Evolutionary conservation across 139 green algal species (phyloP).

Genomic region (Tetradesmus lagerheimii): DNA sequence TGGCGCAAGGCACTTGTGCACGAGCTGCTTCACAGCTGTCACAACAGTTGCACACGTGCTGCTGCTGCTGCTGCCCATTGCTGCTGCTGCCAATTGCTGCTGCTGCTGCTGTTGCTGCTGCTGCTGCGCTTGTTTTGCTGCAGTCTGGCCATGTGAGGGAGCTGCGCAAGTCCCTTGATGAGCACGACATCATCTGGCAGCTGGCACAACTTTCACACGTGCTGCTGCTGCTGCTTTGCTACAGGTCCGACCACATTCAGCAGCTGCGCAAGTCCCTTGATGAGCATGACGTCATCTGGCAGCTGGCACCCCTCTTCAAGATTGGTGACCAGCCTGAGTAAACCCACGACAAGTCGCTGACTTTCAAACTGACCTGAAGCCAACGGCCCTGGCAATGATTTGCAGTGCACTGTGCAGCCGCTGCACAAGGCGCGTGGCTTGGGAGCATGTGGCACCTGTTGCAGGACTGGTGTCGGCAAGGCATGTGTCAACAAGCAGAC

Average conservation of each 20-base stretch:
- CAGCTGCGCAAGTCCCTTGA: background rate
- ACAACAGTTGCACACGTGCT: too few species aligned
- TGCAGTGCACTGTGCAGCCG: too few species aligned
- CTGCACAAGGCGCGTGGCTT: too few species aligned
- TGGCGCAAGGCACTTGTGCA: too few species aligned
- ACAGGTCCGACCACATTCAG: background rate
- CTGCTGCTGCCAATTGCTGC: background rate
- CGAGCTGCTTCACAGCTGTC: too few species aligned
- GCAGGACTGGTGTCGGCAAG: too few species aligned
- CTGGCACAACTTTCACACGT: background rate
- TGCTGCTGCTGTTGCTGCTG: background rate
- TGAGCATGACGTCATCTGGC: conserved; percentile 7
- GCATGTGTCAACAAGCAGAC: too few species aligned
- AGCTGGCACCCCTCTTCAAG: conserved; percentile 15
- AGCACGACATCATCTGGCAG: background rate
- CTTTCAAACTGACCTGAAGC: too few species aligned
- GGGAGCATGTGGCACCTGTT: too few species aligned
- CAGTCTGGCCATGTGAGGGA: background rate
- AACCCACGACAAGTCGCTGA: too few species aligned
- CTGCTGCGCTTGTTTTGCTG: background rate
- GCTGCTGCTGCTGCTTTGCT: background rate
- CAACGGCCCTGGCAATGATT: too few species aligned
- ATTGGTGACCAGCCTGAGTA: conserved; percentile 33
- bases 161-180: background rate
- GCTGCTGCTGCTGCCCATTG: background rate